Evolutionary conservation across 805 yeast genomes (phyloP).

Genomic region (Candida dajiaensis): DNA sequence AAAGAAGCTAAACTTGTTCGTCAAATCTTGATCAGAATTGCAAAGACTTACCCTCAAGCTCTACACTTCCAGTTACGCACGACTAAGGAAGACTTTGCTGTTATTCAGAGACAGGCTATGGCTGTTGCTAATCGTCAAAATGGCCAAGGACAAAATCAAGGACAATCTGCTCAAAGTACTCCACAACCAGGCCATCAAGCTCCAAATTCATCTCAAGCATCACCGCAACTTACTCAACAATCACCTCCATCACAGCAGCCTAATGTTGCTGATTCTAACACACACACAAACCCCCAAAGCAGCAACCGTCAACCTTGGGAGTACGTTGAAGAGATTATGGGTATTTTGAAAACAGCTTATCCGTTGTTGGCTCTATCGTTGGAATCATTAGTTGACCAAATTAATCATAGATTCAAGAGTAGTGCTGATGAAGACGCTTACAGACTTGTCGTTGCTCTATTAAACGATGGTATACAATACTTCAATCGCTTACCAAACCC

Average conservation of each 20-base stretch:
- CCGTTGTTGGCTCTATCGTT: conserved; percentile 88
- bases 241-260: background rate
- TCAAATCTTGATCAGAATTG: conserved; percentile 82
- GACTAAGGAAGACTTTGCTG: conserved; percentile 88
- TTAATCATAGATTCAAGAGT: conserved; percentile 87
- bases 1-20: conserved; percentile 88
- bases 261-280: background rate
- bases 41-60: conserved; percentile 96
- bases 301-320: conserved; percentile 82
- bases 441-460: conserved; percentile 82
- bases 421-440: conserved; percentile 96
- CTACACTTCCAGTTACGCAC: conserved; percentile 93
- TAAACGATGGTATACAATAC: conserved; percentile 90
- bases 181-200: conserved; percentile 6
- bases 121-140: conserved; percentile 37
- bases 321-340: conserved; percentile 87
- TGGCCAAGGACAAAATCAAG: conserved; percentile 9
- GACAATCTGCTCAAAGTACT: conserved; percentile 1
- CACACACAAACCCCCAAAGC: background rate
- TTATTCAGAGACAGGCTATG: conserved; percentile 70
- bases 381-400: conserved; percentile 94
- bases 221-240: conserved; percentile 3
- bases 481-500: conserved; percentile 83
- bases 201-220: conserved; percentile 5
- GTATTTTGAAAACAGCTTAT: conserved; percentile 91